phyloP scores from a whole-genome alignment of 2,329 filamentous ascomycete species.

The Aureobasidium sp. region DNA sequence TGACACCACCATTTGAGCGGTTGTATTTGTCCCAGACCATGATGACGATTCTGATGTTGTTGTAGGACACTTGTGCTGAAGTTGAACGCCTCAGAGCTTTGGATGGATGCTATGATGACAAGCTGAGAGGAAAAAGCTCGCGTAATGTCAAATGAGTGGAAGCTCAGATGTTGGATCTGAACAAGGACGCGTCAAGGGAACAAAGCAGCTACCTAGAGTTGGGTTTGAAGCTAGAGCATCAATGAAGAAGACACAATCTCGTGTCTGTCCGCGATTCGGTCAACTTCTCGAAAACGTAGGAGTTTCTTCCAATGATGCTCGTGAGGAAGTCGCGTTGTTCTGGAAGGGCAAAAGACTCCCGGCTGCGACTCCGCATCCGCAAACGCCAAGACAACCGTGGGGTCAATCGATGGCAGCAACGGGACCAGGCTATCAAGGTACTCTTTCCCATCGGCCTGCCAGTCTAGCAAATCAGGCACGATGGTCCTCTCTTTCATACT shows the following conservation, averaged over 20 bases:
- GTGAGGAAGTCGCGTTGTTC: background rate
- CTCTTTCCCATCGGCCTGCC: background rate
- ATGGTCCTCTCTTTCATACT: constrained; percentile 78
- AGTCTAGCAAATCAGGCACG: constrained; percentile 16
- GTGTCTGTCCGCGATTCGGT: background rate
- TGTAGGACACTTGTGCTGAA: no score
- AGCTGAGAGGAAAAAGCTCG: background rate
- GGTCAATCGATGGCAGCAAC: background rate
- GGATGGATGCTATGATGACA: background rate
- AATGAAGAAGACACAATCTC: background rate
- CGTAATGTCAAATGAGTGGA: background rate
- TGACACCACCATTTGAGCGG: constrained; percentile 1
- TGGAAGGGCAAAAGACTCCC: background rate
- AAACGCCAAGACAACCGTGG: constrained; percentile 12
- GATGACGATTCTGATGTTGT: background rate
- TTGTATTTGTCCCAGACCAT: constrained; percentile 11
- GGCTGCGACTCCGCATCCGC: constrained; percentile 3
- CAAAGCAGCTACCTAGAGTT: background rate
- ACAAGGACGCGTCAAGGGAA: constrained; percentile 1
- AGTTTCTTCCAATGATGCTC: background rate
- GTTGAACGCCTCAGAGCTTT: background rate
- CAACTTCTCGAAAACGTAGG: background rate
- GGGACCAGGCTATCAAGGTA: background rate
- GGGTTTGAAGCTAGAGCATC: background rate
- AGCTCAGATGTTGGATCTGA: constrained; percentile 13